A percentile compares a stretch with the other conserved stretches of the same genome.
Evolutionary conservation across 2,329 filamentous ascomycete species (phyloP).

Genomic region (Neurospora crassa): DNA sequence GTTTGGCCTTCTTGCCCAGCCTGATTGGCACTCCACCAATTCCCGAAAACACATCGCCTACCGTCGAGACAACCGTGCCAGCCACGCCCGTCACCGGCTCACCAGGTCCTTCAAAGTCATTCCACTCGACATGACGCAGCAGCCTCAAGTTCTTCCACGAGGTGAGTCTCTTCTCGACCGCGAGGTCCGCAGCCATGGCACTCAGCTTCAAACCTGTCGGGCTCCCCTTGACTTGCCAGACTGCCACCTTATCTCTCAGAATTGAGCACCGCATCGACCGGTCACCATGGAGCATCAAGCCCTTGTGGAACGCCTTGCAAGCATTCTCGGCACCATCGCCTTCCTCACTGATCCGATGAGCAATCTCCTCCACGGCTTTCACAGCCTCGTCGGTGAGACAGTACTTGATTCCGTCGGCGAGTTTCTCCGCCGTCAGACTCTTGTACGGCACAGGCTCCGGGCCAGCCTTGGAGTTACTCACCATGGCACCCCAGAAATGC

Average conservation of each 20-base stretch:
- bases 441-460: conserved; percentile 62
- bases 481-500: conserved; percentile 67
- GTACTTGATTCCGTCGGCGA: conserved; percentile 62
- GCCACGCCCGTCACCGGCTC: conserved; percentile 61
- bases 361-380: conserved; percentile 47
- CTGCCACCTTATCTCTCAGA: conserved; percentile 50
- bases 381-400: conserved; percentile 53
- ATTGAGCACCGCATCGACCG: conserved; percentile 56
- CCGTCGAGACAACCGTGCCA: conserved; percentile 48
- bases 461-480: conserved; percentile 53
- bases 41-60: conserved; percentile 51
- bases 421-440: conserved; percentile 48
- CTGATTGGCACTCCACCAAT: conserved; percentile 54
- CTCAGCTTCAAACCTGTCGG: conserved; percentile 48
- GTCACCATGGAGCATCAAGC: conserved; percentile 42
- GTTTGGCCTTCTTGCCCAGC: conserved; percentile 47
- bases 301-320: conserved; percentile 55
- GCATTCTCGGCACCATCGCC: conserved; percentile 64
- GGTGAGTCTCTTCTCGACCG: conserved; percentile 51
- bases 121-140: conserved; percentile 61
- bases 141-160: conserved; percentile 55
- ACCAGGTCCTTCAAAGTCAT: conserved; percentile 66
- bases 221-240: conserved; percentile 51
- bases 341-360: conserved; percentile 48
- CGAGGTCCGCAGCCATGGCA: conserved; percentile 53